Conservation (phyloP, 352 stramenopile species). For the Pythium volutum region DNA sequence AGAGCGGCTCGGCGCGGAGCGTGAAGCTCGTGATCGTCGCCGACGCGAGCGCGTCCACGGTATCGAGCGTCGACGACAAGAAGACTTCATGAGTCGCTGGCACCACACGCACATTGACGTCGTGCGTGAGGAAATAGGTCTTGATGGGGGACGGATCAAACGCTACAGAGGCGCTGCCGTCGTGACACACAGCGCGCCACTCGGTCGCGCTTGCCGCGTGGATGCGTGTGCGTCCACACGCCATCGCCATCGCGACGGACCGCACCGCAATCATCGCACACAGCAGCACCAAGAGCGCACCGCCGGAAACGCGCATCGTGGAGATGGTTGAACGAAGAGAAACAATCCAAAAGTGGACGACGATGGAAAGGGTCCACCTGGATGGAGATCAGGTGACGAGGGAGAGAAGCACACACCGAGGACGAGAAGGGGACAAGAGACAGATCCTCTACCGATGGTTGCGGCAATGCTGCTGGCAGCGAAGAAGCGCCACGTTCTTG, state of each 20-base stretch:
- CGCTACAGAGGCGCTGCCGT: not conserved
- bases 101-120: not conserved
- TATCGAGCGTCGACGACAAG: constrained; percentile 37
- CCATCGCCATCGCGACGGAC: not conserved
- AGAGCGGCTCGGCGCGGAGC: constrained; percentile 33
- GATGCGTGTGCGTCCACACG: constrained; percentile 2
- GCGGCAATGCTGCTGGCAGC: not conserved
- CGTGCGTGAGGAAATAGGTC: constrained; percentile 3
- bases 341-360: no score
- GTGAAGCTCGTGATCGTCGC: constrained; percentile 39
- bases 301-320: not conserved
- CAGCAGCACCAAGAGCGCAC: not conserved
- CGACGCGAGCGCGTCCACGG: constrained; percentile 37
- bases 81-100: constrained; percentile 10
- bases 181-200: constrained; percentile 10
- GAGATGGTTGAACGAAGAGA: no score
- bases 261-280: not conserved
- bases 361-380: no score
- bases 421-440: no score
- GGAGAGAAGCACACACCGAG: no score
- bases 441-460: not conserved
- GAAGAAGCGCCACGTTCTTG: not conserved
- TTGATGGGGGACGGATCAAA: constrained; percentile 7
- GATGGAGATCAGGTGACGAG: no score
- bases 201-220: not conserved